Evolutionary conservation across 2,329 filamentous ascomycete genomes (phyloP).

Genomic region (Penicillium brevicompactum): DNA sequence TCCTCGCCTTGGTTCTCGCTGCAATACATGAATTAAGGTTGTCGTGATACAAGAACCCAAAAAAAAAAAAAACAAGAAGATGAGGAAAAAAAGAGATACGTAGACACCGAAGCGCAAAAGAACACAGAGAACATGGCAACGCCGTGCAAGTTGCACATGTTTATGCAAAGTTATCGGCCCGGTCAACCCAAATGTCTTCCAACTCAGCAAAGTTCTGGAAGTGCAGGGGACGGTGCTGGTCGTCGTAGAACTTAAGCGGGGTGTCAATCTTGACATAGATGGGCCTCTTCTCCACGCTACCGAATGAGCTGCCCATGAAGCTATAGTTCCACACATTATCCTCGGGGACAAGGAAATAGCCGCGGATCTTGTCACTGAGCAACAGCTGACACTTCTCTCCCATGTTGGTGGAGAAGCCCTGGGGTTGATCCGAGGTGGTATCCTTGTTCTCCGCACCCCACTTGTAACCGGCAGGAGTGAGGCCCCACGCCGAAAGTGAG

Average conservation of each 20-base stretch:
- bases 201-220: conserved; percentile 97
- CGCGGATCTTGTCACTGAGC: conserved; percentile 88
- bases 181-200: conserved; percentile 95
- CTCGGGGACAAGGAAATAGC: conserved; percentile 95
- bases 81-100: conserved; percentile 11
- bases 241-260: conserved; percentile 85
- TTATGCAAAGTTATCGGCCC: conserved; percentile 90
- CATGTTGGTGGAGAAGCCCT: conserved; percentile 89
- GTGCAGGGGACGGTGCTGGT: conserved; percentile 87
- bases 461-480: conserved; percentile 89
- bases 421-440: conserved; percentile 85
- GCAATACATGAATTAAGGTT: conserved; percentile 26
- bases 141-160: conserved; percentile 19
- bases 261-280: conserved; percentile 94
- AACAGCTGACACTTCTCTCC: conserved; percentile 94
- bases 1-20: conserved; percentile 12
- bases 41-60: conserved; percentile 22
- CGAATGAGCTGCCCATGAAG: conserved; percentile 92
- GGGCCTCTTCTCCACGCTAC: conserved; percentile 83
- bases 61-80: conserved; percentile 14
- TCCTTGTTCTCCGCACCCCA: conserved; percentile 98
- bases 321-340: conserved; percentile 94
- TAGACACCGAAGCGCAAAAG: conserved; percentile 19
- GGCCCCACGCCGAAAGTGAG: conserved; percentile 87
- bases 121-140: conserved; percentile 21